These are phyloP conservation scores for Zasmidium citrigriseum DNA, from an alignment of 2,329 filamentous ascomycete genomes.

Conservation along the genomic window DNA sequence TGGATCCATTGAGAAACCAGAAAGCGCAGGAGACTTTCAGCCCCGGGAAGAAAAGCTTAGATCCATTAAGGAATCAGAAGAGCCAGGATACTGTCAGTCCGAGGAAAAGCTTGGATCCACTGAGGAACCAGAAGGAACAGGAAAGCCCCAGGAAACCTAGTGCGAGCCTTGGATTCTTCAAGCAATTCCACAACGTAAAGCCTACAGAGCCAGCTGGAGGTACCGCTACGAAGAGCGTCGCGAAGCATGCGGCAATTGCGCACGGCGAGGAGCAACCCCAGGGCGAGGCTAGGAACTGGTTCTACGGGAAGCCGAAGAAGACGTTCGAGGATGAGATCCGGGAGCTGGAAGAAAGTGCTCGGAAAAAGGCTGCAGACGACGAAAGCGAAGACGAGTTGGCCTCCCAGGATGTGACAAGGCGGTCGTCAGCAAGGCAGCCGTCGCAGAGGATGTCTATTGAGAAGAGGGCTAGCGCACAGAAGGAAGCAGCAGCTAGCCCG, in stretches of 20 bases:
- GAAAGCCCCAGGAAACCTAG: slow-evolving; percentile 7
- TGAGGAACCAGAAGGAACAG: slow-evolving; percentile 16
- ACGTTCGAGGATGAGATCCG: slow-evolving; percentile 37
- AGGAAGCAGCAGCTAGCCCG: neutral
- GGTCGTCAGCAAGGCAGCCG: slow-evolving; percentile 3
- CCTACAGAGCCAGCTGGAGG: neutral
- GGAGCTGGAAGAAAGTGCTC: slow-evolving; percentile 29
- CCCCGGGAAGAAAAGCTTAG: neutral
- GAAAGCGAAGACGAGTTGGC: slow-evolving; percentile 23
- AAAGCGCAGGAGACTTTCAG: neutral
- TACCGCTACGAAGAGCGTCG: neutral
- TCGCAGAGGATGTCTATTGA: neutral
- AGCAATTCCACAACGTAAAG: slow-evolving; percentile 25
- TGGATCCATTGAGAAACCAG: neutral
- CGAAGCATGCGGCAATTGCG: neutral
- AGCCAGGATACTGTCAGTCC: neutral
- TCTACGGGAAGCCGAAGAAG: slow-evolving; percentile 26
- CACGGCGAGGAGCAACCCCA: neutral
- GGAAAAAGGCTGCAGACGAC: slow-evolving; percentile 20
- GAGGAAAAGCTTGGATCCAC: slow-evolving; percentile 19
- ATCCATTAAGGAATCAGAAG: neutral
- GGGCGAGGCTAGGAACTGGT: neutral
- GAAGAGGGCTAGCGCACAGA: neutral
- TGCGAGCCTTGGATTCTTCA: slow-evolving; percentile 29
- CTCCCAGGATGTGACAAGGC: slow-evolving; percentile 5